Conservation (phyloP, 371 early-diverging fungal species). For the Mortierella sp. region DNA sequence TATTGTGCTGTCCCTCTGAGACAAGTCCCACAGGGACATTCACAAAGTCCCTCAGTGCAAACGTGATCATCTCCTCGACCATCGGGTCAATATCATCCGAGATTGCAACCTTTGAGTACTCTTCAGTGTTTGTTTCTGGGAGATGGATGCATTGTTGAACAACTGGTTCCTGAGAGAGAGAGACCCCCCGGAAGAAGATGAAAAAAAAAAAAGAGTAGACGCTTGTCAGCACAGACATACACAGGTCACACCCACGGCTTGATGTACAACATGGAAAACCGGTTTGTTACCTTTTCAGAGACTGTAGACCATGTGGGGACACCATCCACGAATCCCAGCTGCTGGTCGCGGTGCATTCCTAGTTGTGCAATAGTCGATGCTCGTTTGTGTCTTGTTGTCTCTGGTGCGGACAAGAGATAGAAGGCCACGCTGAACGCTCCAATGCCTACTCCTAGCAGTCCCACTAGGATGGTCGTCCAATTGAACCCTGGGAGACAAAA, state of each 20-base stretch:
- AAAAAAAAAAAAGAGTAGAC: too few species aligned
- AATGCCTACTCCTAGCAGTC: constrained; percentile 29
- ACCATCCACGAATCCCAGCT: constrained; percentile 27
- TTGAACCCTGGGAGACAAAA: constrained; percentile 16
- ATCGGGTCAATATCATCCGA: constrained; percentile 41
- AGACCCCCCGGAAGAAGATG: too few species aligned
- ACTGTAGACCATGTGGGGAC: constrained; percentile 21
- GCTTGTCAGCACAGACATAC: too few species aligned
- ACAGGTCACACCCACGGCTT: too few species aligned
- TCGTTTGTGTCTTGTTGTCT: constrained; percentile 32
- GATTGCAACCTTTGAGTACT: constrained; percentile 23
- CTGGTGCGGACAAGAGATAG: constrained; percentile 41
- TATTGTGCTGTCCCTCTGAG: constrained; percentile 41
- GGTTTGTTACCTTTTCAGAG: constrained; percentile 14
- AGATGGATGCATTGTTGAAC: neutral
- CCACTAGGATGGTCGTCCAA: constrained; percentile 28
- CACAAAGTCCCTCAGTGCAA: constrained; percentile 43
- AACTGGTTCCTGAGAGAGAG: too few species aligned
- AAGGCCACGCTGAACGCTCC: constrained; percentile 41
- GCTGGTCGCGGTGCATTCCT: constrained; percentile 23
- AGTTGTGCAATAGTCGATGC: constrained; percentile 30
- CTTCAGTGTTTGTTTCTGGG: constrained; percentile 14
- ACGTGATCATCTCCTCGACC: constrained; percentile 51
- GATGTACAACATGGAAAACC: neutral
- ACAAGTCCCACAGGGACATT: constrained; percentile 42